Conservation (phyloP, 805 yeast genomes). For the Candida ovalis region DNA sequence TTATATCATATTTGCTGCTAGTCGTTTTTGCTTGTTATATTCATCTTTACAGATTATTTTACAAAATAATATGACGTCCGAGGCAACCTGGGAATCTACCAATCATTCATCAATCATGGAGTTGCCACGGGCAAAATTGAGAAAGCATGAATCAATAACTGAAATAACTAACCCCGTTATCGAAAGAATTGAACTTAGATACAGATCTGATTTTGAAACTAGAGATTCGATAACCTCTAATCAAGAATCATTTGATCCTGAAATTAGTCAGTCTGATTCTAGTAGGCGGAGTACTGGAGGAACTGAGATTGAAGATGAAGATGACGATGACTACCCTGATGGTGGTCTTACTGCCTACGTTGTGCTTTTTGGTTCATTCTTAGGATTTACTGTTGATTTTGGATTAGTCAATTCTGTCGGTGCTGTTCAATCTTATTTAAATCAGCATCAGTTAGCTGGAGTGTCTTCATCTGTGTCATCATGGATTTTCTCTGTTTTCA, state of each 20-base stretch:
- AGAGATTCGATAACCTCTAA: neutral
- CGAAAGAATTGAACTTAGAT: constrained; percentile 10
- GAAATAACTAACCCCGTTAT: constrained; percentile 10
- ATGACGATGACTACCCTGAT: constrained; percentile 42
- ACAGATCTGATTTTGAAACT: constrained; percentile 1
- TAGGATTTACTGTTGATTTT: constrained; percentile 51
- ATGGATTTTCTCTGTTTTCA: constrained; percentile 61
- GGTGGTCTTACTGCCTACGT: constrained; percentile 57
- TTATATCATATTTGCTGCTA: no score
- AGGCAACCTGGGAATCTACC: no score
- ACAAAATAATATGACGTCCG: no score
- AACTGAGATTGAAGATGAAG: constrained; percentile 3
- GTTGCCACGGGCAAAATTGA: neutral
- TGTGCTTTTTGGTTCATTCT: constrained; percentile 55
- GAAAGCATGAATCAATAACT: constrained; percentile 6
- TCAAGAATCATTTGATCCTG: neutral
- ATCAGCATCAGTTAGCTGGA: constrained; percentile 48
- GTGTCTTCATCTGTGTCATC: constrained; percentile 46
- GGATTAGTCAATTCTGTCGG: constrained; percentile 60
- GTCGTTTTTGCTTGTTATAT: no score
- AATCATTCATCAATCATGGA: no score
- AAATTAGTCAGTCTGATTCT: neutral
- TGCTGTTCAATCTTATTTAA: constrained; percentile 58
- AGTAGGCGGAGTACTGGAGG: neutral
- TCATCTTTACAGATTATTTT: no score